phyloP scores from a whole-genome alignment of 1,284 basidiomycete genomes.

The Coniferiporia weirii region DNA sequence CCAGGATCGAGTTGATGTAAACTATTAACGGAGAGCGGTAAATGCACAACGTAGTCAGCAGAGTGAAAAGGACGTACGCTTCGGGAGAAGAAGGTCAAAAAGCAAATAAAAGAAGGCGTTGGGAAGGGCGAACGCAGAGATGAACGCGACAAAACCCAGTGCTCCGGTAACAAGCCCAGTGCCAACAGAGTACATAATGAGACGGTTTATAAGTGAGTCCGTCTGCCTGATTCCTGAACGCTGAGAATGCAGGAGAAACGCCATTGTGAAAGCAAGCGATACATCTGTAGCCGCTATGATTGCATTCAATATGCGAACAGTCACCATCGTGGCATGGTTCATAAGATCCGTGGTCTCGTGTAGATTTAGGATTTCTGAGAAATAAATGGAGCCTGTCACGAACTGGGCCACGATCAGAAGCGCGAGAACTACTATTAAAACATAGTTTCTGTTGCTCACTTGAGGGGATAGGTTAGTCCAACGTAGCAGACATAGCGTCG shows the following conservation, averaged over 20 bases:
- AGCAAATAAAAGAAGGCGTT: neutral
- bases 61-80: neutral
- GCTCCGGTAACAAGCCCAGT: constrained; percentile 1
- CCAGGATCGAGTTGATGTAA: neutral
- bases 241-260: neutral
- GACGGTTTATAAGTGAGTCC: constrained; percentile 3
- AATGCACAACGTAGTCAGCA: neutral
- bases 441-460: constrained; percentile 4
- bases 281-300: neutral
- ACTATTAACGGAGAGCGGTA: neutral
- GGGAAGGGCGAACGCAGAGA: neutral
- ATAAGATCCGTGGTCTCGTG: neutral
- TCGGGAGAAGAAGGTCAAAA: neutral
- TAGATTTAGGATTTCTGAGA: neutral
- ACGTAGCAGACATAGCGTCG: too few relatives aligned
- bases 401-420: neutral
- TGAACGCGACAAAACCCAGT: constrained; percentile 1
- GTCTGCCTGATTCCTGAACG: constrained; percentile 6
- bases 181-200: constrained; percentile 6
- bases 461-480: neutral
- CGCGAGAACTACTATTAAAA: neutral
- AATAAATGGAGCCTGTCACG: neutral
- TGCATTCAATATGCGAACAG: neutral
- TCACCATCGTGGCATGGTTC: neutral
- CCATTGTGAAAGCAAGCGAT: neutral